Conservation (phyloP, 1,139 yeast species). For the Suhomyces wounanorum region DNA sequence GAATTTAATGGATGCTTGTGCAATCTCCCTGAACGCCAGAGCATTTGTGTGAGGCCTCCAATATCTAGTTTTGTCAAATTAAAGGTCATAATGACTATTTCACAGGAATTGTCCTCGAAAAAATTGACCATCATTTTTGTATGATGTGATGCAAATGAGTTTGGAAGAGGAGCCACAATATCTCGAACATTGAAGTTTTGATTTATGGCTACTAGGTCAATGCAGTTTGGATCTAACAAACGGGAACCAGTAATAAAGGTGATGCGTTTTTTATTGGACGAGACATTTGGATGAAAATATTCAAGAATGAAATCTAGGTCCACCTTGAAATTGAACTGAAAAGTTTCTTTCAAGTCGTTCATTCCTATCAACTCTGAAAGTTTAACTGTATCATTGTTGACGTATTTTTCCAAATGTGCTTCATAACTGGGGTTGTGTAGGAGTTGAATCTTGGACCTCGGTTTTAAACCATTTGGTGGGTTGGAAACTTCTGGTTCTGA, state of each 20-base stretch:
- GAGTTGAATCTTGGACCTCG: conserved; percentile 27
- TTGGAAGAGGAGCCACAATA: conserved; percentile 35
- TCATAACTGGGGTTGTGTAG: conserved; percentile 30
- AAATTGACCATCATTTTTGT: conserved; percentile 66
- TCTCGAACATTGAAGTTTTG: conserved; percentile 30
- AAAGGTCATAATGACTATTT: conserved; percentile 58
- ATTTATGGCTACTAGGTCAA: conserved; percentile 16
- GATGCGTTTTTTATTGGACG: conserved; percentile 22
- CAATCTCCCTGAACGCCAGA: conserved; percentile 62
- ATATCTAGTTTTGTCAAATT: conserved; percentile 59
- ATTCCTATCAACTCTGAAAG: conserved; percentile 19
- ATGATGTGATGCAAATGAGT: conserved; percentile 57
- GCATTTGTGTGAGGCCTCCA: conserved; percentile 60
- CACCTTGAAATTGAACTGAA: conserved; percentile 52
- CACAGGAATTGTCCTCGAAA: conserved; percentile 35
- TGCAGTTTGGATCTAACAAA: conserved; percentile 19
- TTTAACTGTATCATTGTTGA: conserved; percentile 30
- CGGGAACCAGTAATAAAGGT: conserved; percentile 37
- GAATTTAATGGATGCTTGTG: conserved; percentile 7
- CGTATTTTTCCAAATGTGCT: conserved; percentile 11
- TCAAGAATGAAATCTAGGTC: conserved; percentile 42
- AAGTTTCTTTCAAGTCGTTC: conserved; percentile 34
- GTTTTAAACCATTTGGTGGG: not conserved
- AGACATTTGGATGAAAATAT: conserved; percentile 33
- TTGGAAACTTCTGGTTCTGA: conserved; percentile 1